A percentile compares a stretch with the other conserved stretches of the same genome.
phyloP scores from a whole-genome alignment of 768 basidiomycete genomes.

The Suillus tomentosus region DNA sequence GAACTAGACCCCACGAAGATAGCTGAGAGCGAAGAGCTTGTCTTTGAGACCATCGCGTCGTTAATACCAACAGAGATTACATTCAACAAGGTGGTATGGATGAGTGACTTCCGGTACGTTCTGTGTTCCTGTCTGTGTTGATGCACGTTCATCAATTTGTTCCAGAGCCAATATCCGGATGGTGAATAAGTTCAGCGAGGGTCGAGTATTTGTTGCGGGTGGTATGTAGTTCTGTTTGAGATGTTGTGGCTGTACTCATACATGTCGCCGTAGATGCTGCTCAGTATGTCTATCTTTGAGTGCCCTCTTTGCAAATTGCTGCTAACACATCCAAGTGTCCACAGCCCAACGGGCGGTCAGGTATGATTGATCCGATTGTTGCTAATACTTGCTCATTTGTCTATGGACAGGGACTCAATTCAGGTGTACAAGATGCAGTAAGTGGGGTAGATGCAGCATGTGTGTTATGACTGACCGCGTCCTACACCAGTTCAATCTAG shows the following conservation, averaged over 20 bases:
- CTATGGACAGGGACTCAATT: constrained; percentile 38
- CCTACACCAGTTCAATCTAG: constrained; percentile 21
- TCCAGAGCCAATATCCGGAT: constrained; percentile 17
- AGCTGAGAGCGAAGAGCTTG: constrained; percentile 20
- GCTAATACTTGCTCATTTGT: background rate
- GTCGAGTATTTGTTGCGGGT: constrained; percentile 20
- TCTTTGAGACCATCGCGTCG: constrained; percentile 20
- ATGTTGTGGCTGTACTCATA: background rate
- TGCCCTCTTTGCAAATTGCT: background rate
- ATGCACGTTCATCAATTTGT: background rate
- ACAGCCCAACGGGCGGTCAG: background rate
- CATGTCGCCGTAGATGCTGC: constrained; percentile 22
- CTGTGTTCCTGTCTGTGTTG: background rate
- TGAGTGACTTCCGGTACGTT: constrained; percentile 26
- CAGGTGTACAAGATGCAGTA: constrained; percentile 41
- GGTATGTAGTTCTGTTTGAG: constrained; percentile 9
- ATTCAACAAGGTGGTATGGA: constrained; percentile 26
- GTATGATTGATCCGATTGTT: background rate
- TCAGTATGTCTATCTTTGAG: background rate
- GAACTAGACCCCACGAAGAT: constrained; percentile 25
- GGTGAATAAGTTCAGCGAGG: constrained; percentile 16
- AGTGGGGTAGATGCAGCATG: constrained; percentile 10
- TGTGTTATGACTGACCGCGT: background rate
- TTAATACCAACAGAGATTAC: constrained; percentile 27
- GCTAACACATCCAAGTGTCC: background rate